Evolutionary conservation across 768 basidiomycete genomes (phyloP), one percentile per base, ranked within the genome.

Genomic region (Pisolithus microcarpus): DNA sequence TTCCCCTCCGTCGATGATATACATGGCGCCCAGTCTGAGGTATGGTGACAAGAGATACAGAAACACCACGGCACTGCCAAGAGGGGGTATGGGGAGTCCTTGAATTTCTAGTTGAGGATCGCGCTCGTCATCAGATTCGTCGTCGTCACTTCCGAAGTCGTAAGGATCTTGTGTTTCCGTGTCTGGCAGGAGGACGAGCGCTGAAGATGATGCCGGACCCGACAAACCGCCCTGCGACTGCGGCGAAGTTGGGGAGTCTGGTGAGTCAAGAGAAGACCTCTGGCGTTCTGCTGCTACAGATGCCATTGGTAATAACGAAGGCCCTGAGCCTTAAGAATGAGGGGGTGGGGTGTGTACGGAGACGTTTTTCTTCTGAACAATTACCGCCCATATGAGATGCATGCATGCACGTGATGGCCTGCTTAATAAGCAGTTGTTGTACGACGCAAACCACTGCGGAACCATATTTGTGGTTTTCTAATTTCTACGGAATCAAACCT

Each of bases 11-110:
- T 76, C 73, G n/a, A 79, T 72, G 8, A 85, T 59, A 43, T 81
- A 70, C 51, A 88, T 71, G 24, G 85, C 85, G 21, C 87, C 87
- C 23, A 88, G 75, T 59, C 80, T 84, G 58, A 87, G 74, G 60
- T 78, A 83, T 6, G 85, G 84, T 4, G 79, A 70, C 47, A 85
- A 68, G 50, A 89, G 81, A 66, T 87, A 84, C 9, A 87, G 70
- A 58, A 88, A 81, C 44, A 87, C 76, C 47, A 75, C 58, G 15
- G 74, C 68, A 4, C 84, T 75, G 10, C 77, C 64, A 46, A 87
- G 76, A 3, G 82, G 77, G n/a, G 78, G 78, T 8, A 66, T 23
- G 24, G 43, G 24, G 3, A 48, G 57, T 30, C 52, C 55, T 46
- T 28, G 38, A 48, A 50, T 34, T 40, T 24, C 50, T 16, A 53